These are phyloP conservation scores for Kurtzmaniella quercitrusa DNA, from an alignment of 1,139 yeast species.

Conservation along the genomic window DNA sequence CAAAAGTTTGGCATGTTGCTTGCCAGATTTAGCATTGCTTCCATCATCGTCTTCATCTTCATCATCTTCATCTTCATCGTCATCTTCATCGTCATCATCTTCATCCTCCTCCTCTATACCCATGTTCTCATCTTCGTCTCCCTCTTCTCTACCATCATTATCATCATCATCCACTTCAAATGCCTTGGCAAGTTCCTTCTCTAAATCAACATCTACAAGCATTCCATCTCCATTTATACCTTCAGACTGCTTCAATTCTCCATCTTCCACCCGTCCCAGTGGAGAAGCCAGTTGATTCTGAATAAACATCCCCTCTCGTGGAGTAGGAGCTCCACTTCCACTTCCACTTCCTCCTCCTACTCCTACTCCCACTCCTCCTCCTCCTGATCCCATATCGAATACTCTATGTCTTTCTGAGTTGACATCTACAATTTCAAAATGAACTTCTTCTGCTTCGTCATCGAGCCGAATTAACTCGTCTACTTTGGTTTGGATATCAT, in stretches of 20 bases:
- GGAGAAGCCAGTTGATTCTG: not conserved
- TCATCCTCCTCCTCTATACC: slow-evolving; percentile 19
- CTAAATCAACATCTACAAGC: slow-evolving; percentile 27
- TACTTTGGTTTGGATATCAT: slow-evolving; percentile 71
- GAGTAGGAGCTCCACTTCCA: slow-evolving; percentile 1
- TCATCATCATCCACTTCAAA: slow-evolving; percentile 17
- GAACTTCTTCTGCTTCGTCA: slow-evolving; percentile 78
- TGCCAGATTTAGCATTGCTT: slow-evolving; percentile 22
- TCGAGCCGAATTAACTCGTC: slow-evolving; percentile 74
- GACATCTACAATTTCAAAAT: slow-evolving; percentile 72
- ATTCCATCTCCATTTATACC: slow-evolving; percentile 23
- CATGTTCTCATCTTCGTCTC: slow-evolving; percentile 8
- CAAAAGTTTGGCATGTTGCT: slow-evolving; percentile 68
- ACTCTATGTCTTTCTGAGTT: slow-evolving; percentile 9
- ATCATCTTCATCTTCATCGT: slow-evolving; percentile 25
- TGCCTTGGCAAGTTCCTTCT: slow-evolving; percentile 40
- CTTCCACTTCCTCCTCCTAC: too few species aligned
- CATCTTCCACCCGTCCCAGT: slow-evolving; percentile 10
- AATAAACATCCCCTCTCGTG: not conserved
- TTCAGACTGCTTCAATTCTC: slow-evolving; percentile 11
- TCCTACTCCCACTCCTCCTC: too few species aligned
- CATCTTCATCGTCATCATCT: slow-evolving; percentile 24
- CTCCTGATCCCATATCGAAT: slow-evolving; percentile 3
- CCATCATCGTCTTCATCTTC: slow-evolving; percentile 26
- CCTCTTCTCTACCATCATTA: slow-evolving; percentile 6